A percentile compares a stretch with the other conserved stretches of the same genome.
Conservation (phyloP, 495 filamentous ascomycete genomes). For the Aspergillus taichungensis region DNA sequence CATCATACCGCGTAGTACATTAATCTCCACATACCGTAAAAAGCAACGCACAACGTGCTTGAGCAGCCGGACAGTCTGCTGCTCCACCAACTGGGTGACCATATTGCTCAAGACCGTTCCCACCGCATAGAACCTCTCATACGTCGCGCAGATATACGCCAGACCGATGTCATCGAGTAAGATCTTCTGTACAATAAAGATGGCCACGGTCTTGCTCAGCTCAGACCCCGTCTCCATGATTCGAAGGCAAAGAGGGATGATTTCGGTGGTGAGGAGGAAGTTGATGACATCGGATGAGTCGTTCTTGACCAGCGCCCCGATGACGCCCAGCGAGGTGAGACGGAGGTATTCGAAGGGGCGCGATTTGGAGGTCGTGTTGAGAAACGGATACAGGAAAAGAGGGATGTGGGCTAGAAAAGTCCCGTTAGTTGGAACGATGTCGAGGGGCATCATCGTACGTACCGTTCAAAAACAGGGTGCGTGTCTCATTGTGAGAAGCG, state of each 20-base stretch:
- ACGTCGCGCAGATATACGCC: slow-evolving; percentile 97
- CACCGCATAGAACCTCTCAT: slow-evolving; percentile 98
- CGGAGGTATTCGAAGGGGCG: slow-evolving; percentile 97
- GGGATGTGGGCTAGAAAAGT: slow-evolving; percentile 78
- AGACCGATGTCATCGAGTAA: slow-evolving; percentile 94
- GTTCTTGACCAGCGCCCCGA: slow-evolving; percentile 97
- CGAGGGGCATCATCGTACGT: slow-evolving; percentile 14
- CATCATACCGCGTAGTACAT: too few species aligned
- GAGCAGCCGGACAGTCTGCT: slow-evolving; percentile 88
- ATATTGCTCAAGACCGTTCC: slow-evolving; percentile 98
- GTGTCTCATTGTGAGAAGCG: slow-evolving; percentile 93
- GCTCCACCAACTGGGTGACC: slow-evolving; percentile 94
- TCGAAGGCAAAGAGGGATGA: slow-evolving; percentile 93
- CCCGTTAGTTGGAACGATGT: slow-evolving; percentile 4
- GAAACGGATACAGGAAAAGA: slow-evolving; percentile 94
- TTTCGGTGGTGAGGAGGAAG: slow-evolving; percentile 97
- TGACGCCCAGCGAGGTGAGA: slow-evolving; percentile 95
- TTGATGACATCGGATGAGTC: slow-evolving; percentile 98
- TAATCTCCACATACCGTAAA: slow-evolving; percentile 55
- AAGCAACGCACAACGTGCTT: slow-evolving; percentile 99
- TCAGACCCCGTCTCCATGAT: slow-evolving; percentile 99
- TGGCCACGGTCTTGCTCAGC: slow-evolving; percentile 96
- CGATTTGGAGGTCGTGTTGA: slow-evolving; percentile 98
- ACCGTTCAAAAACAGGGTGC: slow-evolving; percentile 89
- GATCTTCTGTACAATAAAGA: slow-evolving; percentile 99